Evolutionary conservation across 1,284 basidiomycete genomes (phyloP), one percentile per base, ranked within the genome.

Genomic region (Afroboletus lepidellus): DNA sequence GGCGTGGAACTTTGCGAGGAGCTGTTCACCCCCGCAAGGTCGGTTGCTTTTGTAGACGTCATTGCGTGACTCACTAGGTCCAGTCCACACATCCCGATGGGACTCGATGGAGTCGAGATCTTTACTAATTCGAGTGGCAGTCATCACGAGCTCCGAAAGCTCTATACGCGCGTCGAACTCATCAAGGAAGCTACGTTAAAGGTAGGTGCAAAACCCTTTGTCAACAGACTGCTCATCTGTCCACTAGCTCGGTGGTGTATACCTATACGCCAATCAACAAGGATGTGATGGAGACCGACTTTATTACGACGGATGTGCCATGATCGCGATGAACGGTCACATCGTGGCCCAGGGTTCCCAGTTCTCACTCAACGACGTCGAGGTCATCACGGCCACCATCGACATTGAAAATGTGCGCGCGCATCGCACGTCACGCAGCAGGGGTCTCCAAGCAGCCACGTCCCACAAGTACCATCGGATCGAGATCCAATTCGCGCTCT

Each of bases 181-280:
- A 98, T 99, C 74, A 94, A 93, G 65, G 96, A 98, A 69, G 96
- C 97, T 1, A 99, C 96, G 1, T 77, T 90, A 57, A 99, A 98
- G 80, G 94, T 89, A 54, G 58, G 50, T 1, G 16, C 25, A 27
- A 12, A 8, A 44, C 33, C 41, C 23, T 34, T 11, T 23, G 36
- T 8, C 18, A 20, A 25, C 8, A 30, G 2, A 12, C 41, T 21
- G 5, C 8, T 20, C 15, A 11, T 30, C 7, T 13, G 7, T 52
- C 23, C 42, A 50, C 6, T 60, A 97, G 94, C 81, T 94, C 29
- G 97, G 96, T 20, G 96, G 97, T 5, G 84, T 98, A 46, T 99
- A 99, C 71, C 81, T 99, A 8, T 99, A 99, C 62, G 92, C 96
- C 9, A 99, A 99, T 67, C 96, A 99, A 67, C 95, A 98, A 77